phyloP scores from a whole-genome alignment of 78 protist species.

The Diacronema lutheri region DNA sequence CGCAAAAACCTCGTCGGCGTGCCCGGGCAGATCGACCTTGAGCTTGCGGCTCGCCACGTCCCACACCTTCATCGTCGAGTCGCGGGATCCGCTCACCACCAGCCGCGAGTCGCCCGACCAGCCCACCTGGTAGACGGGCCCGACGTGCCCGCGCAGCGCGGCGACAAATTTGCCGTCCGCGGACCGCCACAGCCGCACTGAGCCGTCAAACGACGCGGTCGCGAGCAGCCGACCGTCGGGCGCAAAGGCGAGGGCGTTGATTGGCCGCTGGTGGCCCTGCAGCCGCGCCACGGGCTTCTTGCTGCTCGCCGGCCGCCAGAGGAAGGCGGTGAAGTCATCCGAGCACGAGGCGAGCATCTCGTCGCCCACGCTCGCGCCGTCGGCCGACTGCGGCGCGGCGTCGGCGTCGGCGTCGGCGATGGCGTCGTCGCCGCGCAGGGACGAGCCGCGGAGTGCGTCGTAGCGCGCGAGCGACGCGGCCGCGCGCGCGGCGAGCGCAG shows the following conservation, averaged over 20 bases:
- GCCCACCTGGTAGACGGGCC: constrained; percentile 93
- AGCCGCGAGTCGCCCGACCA: constrained; percentile 91
- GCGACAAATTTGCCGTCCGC: constrained; percentile 69
- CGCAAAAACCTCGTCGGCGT: constrained; percentile 95
- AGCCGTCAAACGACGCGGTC: constrained; percentile 92
- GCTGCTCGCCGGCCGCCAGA: constrained; percentile 90
- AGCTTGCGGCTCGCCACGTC: constrained; percentile 52
- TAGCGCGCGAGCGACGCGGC: not conserved
- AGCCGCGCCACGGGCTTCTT: constrained; percentile 68
- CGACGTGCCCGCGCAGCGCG: constrained; percentile 92
- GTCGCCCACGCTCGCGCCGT: constrained; percentile 41
- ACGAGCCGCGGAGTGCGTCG: not conserved
- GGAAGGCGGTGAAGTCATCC: constrained; percentile 92
- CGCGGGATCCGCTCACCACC: constrained; percentile 82
- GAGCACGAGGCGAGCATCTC: constrained; percentile 82
- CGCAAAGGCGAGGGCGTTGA: constrained; percentile 68
- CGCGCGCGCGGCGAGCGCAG: not conserved
- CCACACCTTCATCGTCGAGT: constrained; percentile 88
- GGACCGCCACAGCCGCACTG: constrained; percentile 91
- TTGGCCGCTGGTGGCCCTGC: constrained; percentile 65
- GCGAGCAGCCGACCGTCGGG: constrained; percentile 95
- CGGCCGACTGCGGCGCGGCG: constrained; percentile 49
- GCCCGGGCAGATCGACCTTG: constrained; percentile 94
- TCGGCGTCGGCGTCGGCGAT: not conserved
- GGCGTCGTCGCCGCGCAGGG: no score